Conservation (phyloP, 1,139 yeast genomes). For the Schwanniomyces etchellsii region DNA sequence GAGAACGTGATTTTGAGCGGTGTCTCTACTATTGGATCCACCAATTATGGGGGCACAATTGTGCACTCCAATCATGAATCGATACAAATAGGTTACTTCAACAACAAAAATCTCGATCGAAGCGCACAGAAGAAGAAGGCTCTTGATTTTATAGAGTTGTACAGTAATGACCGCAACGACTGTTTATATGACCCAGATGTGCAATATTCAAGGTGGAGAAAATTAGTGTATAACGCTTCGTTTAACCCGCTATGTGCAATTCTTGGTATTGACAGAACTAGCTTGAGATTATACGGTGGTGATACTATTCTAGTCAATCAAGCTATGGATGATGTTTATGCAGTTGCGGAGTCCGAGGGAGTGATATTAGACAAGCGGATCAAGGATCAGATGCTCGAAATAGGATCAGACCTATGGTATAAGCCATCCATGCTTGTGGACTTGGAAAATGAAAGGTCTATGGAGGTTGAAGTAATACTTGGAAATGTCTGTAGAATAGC, state of each 20-base stretch:
- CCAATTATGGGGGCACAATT: conserved; percentile 28
- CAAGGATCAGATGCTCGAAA: conserved; percentile 11
- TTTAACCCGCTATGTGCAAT: conserved; percentile 29
- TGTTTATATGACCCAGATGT: conserved; percentile 7
- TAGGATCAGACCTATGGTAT: conserved; percentile 17
- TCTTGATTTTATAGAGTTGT: conserved; percentile 16
- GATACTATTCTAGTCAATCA: conserved; percentile 14
- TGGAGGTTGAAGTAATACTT: conserved; percentile 27
- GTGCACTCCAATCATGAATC: conserved; percentile 29
- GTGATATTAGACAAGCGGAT: conserved; percentile 6
- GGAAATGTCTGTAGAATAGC: conserved; percentile 17
- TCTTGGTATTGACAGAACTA: conserved; percentile 18
- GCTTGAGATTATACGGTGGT: neutral
- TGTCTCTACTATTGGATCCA: conserved; percentile 63
- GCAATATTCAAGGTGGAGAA: conserved; percentile 21
- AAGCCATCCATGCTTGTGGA: conserved; percentile 35
- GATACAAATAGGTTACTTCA: conserved; percentile 11
- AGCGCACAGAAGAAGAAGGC: conserved; percentile 7
- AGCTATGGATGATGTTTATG: conserved; percentile 19
- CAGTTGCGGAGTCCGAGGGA: conserved; percentile 14
- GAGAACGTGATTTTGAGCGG: conserved; percentile 57
- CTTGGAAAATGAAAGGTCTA: conserved; percentile 19
- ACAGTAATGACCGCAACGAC: conserved; percentile 13
- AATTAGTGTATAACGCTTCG: conserved; percentile 30
- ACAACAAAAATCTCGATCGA: conserved; percentile 4